phyloP scores from a whole-genome alignment of 2,329 filamentous ascomycete species.

The Cadophora sp. region DNA sequence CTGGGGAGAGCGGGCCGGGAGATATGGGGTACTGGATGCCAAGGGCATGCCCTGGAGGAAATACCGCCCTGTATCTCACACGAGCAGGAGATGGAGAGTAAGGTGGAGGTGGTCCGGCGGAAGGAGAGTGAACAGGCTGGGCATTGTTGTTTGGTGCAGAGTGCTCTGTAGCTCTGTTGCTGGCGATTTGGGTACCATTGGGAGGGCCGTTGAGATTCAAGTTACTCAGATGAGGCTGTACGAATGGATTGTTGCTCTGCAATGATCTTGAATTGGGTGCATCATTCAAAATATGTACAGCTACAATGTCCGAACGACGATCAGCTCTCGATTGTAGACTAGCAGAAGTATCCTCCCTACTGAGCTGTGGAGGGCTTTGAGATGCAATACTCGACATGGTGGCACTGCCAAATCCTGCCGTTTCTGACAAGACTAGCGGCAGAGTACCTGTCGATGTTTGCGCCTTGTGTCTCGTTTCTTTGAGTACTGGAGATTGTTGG shows the following conservation, averaged over 20 bases:
- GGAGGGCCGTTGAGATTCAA: conserved; percentile 25
- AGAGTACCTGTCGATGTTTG: conserved; percentile 40
- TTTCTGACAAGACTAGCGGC: conserved; percentile 38
- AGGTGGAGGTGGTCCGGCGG: conserved; percentile 40
- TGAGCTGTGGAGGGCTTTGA: conserved; percentile 20
- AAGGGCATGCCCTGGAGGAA: conserved; percentile 59
- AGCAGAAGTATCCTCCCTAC: conserved; percentile 21
- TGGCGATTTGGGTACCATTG: conserved; percentile 15
- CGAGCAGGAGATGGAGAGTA: conserved; percentile 41
- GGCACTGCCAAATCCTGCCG: conserved; percentile 28
- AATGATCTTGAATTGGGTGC: conserved; percentile 24
- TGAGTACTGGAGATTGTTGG: conserved; percentile 31
- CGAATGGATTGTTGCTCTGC: conserved; percentile 40
- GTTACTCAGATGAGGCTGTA: conserved; percentile 29
- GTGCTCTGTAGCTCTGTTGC: conserved; percentile 20
- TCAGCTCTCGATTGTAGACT: conserved; percentile 17
- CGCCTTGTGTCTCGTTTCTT: conserved; percentile 40
- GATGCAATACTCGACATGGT: conserved; percentile 30
- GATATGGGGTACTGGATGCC: conserved; percentile 61
- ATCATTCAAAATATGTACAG: conserved; percentile 28
- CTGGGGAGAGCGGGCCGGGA: conserved; percentile 68
- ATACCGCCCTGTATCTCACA: conserved; percentile 60
- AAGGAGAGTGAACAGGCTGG: conserved; percentile 26
- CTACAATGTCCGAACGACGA: conserved; percentile 25
- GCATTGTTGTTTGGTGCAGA: conserved; percentile 16